Evolutionary conservation across 1,284 basidiomycete species (phyloP).

Genomic region (Erythrobasidium hasegawianum): DNA sequence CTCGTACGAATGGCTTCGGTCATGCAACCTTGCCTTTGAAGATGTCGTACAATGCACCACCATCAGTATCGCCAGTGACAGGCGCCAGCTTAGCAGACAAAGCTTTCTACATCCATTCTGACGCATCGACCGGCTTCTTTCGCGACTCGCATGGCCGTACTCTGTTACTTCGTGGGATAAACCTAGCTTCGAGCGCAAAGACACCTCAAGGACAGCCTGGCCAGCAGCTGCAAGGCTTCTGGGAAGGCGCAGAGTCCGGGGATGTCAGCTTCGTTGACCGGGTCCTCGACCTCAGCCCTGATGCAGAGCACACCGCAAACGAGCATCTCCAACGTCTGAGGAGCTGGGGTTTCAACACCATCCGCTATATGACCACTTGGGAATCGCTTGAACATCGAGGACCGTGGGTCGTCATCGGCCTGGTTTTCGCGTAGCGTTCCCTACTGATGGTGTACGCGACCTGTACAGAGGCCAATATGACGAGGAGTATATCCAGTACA

Average conservation of each 20-base stretch:
- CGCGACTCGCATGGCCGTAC: slow-evolving; percentile 78
- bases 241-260: slow-evolving; percentile 76
- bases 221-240: slow-evolving; percentile 70
- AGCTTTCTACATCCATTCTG: slow-evolving; percentile 40
- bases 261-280: slow-evolving; percentile 67
- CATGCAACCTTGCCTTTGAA: too few species aligned
- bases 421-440: background rate
- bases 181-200: slow-evolving; percentile 84
- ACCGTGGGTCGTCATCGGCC: slow-evolving; percentile 63
- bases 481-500: slow-evolving; percentile 87
- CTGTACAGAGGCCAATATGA: slow-evolving; percentile 78
- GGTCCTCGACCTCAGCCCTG: slow-evolving; percentile 56
- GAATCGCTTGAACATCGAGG: slow-evolving; percentile 89
- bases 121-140: slow-evolving; percentile 70
- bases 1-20: background rate
- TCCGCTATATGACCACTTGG: slow-evolving; percentile 93
- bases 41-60: too few species aligned
- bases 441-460: background rate
- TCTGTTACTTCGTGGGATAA: slow-evolving; percentile 83
- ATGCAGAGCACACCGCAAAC: slow-evolving; percentile 75
- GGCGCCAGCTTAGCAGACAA: slow-evolving; percentile 56
- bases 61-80: slow-evolving; percentile 56
- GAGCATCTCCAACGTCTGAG: slow-evolving; percentile 78
- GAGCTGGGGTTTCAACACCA: slow-evolving; percentile 90
- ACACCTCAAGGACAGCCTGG: slow-evolving; percentile 70